Evolutionary conservation across 257 asterid genomes (phyloP).

Genomic region (Solanum chaucha): DNA sequence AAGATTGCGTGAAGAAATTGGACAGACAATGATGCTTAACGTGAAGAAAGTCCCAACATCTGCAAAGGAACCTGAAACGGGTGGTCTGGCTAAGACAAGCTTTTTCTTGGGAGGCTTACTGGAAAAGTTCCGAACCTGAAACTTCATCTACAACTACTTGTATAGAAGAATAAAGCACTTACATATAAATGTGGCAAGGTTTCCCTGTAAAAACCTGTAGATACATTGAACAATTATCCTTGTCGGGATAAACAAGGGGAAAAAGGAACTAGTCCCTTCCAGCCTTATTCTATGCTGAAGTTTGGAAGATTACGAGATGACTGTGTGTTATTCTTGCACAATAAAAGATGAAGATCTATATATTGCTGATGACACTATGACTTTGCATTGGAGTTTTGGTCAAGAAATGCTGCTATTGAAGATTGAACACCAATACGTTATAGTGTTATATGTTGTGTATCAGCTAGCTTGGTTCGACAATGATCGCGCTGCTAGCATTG

Average conservation of each 20-base stretch:
- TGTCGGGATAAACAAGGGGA: not conserved
- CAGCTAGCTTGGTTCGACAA: not conserved
- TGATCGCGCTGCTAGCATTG: not conserved
- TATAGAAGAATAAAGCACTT: not conserved
- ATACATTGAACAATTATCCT: not conserved
- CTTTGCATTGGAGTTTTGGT: not conserved
- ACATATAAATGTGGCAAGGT: not conserved
- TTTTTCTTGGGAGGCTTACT: slow-evolving; percentile 77
- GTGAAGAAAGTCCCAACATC: slow-evolving; percentile 55
- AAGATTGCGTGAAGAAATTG: slow-evolving; percentile 62
- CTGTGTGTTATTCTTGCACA: not conserved
- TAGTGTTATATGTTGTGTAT: not conserved
- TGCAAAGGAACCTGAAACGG: slow-evolving; percentile 38
- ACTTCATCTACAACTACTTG: not conserved
- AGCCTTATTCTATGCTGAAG: not conserved
- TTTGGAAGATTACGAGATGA: not conserved
- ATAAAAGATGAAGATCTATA: not conserved
- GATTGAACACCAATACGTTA: not conserved
- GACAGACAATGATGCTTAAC: slow-evolving; percentile 71
- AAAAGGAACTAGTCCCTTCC: not conserved
- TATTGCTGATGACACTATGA: not conserved
- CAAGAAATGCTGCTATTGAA: not conserved
- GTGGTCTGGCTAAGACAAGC: slow-evolving; percentile 68
- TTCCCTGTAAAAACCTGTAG: not conserved
- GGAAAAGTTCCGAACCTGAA: slow-evolving; percentile 46